Evolutionary conservation across 169 alveolate genomes (phyloP), one percentile per base, ranked within the genome.

Genomic region (Eimeria maxima): DNA sequence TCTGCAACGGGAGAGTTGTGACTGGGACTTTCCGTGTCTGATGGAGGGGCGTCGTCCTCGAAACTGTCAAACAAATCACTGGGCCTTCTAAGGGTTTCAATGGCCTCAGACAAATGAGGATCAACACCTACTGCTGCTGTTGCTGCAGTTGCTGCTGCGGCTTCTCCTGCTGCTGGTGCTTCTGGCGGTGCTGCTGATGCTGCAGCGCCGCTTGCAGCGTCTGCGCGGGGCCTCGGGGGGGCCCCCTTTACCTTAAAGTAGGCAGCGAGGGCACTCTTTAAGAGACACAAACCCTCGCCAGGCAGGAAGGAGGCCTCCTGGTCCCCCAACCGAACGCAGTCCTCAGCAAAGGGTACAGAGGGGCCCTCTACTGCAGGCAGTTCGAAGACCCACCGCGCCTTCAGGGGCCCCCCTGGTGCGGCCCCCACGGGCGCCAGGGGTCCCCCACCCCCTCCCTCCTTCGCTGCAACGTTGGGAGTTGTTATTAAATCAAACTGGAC

Each of bases 351-450:
- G 24, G 87, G 87, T n/a, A 76, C 87, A 3, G 87, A 76, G 53
- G 87, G 87, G 57, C 87, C 87, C 87, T 76, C 87, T 6, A 76
- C 87, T 20, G 87, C 87, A 6, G 87, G 87, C 29, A 76, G 60
- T 20, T 76, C 87, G 27, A 76, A 76, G 38, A 76, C 87, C 87
- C 87, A 76, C 29, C 53, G 87, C 11, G 87, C 87, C 42, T n/a
- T 16, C 33, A 76, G 87, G n/a, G 87, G 47, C 57, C 87, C 60
- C 87, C n/a, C 81, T 76, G 87, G 60, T 57, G 60, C 29, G 87
- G 57, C 57, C 87, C 87, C 87, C 57, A 76, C n/a, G 57, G 57
- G 57, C 18, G 57, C 57, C 57, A 5, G 29, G 53, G 87, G 60
- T 16, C 87, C 87, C 27, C 87, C 60, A 22, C 14, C 60, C 47